These are phyloP conservation scores for Candida succiphila DNA, from an alignment of 805 yeast genomes.

Conservation along the genomic window DNA sequence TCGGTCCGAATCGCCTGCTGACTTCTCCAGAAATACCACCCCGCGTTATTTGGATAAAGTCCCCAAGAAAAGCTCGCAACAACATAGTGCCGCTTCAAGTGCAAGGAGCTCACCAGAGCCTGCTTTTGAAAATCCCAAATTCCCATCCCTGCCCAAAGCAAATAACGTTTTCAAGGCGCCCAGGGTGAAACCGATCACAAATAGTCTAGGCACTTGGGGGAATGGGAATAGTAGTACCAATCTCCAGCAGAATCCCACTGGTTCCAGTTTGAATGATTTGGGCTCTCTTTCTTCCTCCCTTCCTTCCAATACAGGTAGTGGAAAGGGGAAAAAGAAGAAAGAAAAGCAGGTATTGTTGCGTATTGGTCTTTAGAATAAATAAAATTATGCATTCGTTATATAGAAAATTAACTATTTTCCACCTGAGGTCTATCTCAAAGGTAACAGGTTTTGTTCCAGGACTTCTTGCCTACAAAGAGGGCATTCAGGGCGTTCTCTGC, in stretches of 20 bases:
- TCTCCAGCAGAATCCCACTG: conserved; percentile 5
- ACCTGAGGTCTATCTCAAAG: conserved; percentile 28
- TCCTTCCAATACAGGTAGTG: neutral
- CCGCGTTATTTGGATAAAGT: neutral
- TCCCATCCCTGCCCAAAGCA: conserved; percentile 26
- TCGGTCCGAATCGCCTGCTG: neutral
- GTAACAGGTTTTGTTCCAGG: conserved; percentile 51
- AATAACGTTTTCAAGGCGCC: conserved; percentile 40
- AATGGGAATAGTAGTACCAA: conserved; percentile 2
- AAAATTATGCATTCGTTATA: neutral
- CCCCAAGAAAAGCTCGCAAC: neutral
- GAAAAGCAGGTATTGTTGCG: conserved; percentile 46
- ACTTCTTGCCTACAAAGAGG: conserved; percentile 80
- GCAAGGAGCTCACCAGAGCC: too few relatives aligned
- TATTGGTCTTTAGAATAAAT: conserved; percentile 25
- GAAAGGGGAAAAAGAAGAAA: conserved; percentile 29
- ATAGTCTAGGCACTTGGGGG: conserved; percentile 24
- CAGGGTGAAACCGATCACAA: conserved; percentile 42
- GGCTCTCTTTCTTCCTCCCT: neutral
- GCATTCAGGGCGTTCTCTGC: conserved; percentile 78
- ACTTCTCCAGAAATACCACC: conserved; percentile 14
- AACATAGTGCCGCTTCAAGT: neutral
- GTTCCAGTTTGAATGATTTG: conserved; percentile 13
- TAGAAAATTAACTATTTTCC: neutral
- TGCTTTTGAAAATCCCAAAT: conserved; percentile 1